phyloP scores from a whole-genome alignment of 31 red algal species.

The Bonnemaisonia californica region DNA sequence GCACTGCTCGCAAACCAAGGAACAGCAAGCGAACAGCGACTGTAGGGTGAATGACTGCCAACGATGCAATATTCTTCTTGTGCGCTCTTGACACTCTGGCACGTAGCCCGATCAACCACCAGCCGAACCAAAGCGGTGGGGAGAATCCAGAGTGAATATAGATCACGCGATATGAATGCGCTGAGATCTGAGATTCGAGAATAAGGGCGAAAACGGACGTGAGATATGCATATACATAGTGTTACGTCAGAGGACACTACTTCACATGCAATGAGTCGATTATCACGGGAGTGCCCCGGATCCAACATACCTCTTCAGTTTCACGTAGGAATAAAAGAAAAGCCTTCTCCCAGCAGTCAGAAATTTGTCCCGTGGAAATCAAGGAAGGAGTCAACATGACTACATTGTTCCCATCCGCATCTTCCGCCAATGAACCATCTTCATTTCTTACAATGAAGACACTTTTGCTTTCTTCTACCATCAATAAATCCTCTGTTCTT shows the following conservation, averaged over 20 bases:
- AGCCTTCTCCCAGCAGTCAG: slow-evolving; percentile 31
- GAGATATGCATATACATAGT: not conserved
- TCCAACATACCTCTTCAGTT: slow-evolving; percentile 48
- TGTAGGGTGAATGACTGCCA: slow-evolving; percentile 56
- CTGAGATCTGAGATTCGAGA: slow-evolving; percentile 34
- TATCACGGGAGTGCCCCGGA: not conserved
- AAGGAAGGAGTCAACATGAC: slow-evolving; percentile 51
- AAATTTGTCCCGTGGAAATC: slow-evolving; percentile 19
- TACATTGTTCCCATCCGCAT: slow-evolving; percentile 25
- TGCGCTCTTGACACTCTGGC: slow-evolving; percentile 40
- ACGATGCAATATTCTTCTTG: slow-evolving; percentile 45
- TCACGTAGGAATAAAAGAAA: slow-evolving; percentile 48
- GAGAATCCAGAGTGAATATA: slow-evolving; percentile 63
- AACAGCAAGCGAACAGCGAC: slow-evolving; percentile 41
- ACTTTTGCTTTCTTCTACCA: slow-evolving; percentile 12
- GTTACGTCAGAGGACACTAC: not conserved
- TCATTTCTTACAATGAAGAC: slow-evolving; percentile 32
- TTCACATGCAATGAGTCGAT: not conserved
- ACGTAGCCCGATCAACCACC: slow-evolving; percentile 49
- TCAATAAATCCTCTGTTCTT: slow-evolving; percentile 20
- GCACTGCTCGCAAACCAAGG: slow-evolving; percentile 10
- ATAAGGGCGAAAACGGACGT: no score
- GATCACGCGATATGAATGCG: slow-evolving; percentile 24
- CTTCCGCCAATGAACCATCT: slow-evolving; percentile 22
- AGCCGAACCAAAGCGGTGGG: slow-evolving; percentile 44